Evolutionary conservation across 768 basidiomycete species (phyloP).

Genomic region (Lactarius evosmus): DNA sequence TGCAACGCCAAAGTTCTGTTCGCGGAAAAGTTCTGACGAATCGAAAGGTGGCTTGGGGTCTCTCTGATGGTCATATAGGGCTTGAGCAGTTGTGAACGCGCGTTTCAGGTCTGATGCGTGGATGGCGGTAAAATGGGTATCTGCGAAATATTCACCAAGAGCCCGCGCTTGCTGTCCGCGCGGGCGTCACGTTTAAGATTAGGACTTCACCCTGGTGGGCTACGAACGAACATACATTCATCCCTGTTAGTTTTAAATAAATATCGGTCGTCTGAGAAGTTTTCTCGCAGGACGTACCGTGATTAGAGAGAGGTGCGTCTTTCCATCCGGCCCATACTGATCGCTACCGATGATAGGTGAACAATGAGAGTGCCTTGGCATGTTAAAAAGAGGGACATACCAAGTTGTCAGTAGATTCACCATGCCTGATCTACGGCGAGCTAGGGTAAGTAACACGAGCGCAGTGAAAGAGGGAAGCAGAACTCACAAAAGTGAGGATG

Average conservation of each 20-base stretch:
- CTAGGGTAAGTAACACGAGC: neutral
- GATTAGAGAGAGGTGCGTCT: slow-evolving; percentile 70
- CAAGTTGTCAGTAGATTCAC: slow-evolving; percentile 73
- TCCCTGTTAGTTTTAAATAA: slow-evolving; percentile 30
- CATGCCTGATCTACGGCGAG: slow-evolving; percentile 60
- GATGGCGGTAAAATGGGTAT: slow-evolving; percentile 50
- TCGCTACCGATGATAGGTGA: slow-evolving; percentile 30
- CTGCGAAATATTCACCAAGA: slow-evolving; percentile 51
- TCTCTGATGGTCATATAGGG: slow-evolving; percentile 48
- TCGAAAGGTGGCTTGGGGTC: slow-evolving; percentile 46
- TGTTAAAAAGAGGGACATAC: slow-evolving; percentile 39
- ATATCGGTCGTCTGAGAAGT: neutral
- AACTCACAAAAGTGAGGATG: slow-evolving; percentile 34
- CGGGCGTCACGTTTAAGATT: neutral
- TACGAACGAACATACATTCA: slow-evolving; percentile 32
- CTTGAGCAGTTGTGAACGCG: slow-evolving; percentile 57
- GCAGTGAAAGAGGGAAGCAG: neutral
- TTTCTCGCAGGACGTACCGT: slow-evolving; percentile 47
- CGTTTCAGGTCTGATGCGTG: slow-evolving; percentile 67
- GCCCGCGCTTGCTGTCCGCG: slow-evolving; percentile 38
- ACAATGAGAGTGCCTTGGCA: neutral
- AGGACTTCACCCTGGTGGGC: neutral
- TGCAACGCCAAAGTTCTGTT: slow-evolving; percentile 66
- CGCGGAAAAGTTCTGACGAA: slow-evolving; percentile 53
- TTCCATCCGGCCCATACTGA: slow-evolving; percentile 71